Evolutionary conservation across 495 filamentous ascomycete species (phyloP).

Genomic region (Xylaria telfairii): DNA sequence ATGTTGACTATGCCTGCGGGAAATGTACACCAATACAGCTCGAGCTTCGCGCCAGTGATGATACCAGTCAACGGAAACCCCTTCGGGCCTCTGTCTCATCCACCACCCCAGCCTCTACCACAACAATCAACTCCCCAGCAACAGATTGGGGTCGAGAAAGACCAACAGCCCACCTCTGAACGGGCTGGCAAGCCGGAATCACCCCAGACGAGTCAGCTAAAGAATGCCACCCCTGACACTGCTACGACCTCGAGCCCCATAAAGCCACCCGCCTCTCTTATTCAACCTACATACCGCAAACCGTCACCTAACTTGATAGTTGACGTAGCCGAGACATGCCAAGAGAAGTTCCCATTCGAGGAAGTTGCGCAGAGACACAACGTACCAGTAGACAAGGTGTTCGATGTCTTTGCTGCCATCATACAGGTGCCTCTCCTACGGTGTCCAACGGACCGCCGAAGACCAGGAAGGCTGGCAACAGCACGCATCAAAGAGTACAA

Average conservation of each 20-base stretch:
- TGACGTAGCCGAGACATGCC: constrained; percentile 57
- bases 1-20: constrained; percentile 32
- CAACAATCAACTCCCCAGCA: not conserved
- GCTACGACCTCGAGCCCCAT: constrained; percentile 21
- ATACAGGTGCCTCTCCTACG: constrained; percentile 54
- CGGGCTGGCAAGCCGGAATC: constrained; percentile 28
- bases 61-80: constrained; percentile 30
- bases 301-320: constrained; percentile 47
- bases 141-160: not conserved
- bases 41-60: constrained; percentile 31
- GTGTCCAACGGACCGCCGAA: constrained; percentile 49
- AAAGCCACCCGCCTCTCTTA: constrained; percentile 35
- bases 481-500: constrained; percentile 43
- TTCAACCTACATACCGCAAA: constrained; percentile 42
- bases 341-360: constrained; percentile 51
- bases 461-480: constrained; percentile 39
- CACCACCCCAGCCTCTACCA: constrained; percentile 10
- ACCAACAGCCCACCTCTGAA: constrained; percentile 18
- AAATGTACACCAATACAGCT: constrained; percentile 29
- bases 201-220: constrained; percentile 21
- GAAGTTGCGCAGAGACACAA: constrained; percentile 52
- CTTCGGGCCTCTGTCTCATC: constrained; percentile 25
- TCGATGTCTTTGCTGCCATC: constrained; percentile 51
- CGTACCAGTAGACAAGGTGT: constrained; percentile 48
- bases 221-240: not conserved